Evolutionary conservation across 2,329 filamentous ascomycete genomes (phyloP).

Genomic region (Talaromyces sp.): DNA sequence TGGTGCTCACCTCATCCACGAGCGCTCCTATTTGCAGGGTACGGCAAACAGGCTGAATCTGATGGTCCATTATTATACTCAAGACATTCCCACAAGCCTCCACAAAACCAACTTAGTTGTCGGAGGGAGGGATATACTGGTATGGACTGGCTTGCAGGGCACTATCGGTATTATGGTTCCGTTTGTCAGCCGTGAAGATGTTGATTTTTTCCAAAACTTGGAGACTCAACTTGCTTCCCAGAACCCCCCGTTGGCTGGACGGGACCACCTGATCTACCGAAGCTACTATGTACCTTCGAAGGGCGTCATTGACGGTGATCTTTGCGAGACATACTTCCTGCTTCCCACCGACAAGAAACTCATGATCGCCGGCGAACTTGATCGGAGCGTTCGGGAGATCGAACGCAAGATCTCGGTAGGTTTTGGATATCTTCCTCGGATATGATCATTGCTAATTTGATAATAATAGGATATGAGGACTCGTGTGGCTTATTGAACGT

Average conservation of each 20-base stretch:
- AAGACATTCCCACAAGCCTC: conserved; percentile 88
- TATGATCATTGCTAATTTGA: conserved; percentile 18
- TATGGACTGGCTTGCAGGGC: conserved; percentile 93
- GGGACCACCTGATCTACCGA: conserved; percentile 93
- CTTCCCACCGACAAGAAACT: conserved; percentile 85
- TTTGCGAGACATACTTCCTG: conserved; percentile 86
- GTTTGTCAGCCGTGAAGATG: conserved; percentile 85
- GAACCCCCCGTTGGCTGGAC: conserved; percentile 80
- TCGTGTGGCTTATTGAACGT: conserved; percentile 50
- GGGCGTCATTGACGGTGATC: conserved; percentile 91
- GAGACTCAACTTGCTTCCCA: conserved; percentile 84
- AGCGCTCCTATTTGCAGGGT: conserved; percentile 84
- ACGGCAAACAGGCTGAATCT: conserved; percentile 78
- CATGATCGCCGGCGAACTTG: conserved; percentile 89
- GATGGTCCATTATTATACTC: conserved; percentile 82
- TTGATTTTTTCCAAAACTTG: conserved; percentile 94
- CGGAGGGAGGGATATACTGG: conserved; percentile 82
- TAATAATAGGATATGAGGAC: conserved; percentile 53
- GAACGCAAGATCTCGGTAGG: conserved; percentile 85
- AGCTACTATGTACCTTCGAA: conserved; percentile 96
- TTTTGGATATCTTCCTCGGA: conserved; percentile 18
- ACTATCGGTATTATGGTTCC: conserved; percentile 91
- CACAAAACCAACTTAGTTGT: conserved; percentile 86
- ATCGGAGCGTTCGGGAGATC: conserved; percentile 85
- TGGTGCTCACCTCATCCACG: conserved; percentile 85